phyloP scores from a whole-genome alignment of 176 grass and related monocot species.

The Avena eriantha region DNA sequence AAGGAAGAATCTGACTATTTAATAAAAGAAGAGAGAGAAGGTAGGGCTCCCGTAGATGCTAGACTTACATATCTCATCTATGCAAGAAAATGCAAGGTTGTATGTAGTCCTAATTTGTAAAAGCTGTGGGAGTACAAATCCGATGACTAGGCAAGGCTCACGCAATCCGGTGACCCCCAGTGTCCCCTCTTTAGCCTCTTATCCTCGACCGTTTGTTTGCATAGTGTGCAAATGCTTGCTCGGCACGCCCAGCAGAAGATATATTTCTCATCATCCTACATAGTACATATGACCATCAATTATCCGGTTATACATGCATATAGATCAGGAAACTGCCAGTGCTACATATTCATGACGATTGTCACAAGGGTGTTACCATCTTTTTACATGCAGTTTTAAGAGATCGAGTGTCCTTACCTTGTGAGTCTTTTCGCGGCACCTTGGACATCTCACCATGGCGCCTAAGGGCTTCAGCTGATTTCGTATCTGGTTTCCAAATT shows the following conservation, averaged over 20 bases:
- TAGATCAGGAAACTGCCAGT: background rate
- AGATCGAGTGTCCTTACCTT: slow-evolving; percentile 23
- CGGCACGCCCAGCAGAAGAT: slow-evolving; percentile 65
- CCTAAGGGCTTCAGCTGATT: background rate
- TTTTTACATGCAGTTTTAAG: background rate
- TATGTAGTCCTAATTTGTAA: background rate
- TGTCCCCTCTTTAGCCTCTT: slow-evolving; percentile 12
- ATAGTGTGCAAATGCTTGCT: slow-evolving; percentile 47
- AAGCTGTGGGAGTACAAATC: background rate
- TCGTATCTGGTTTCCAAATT: slow-evolving; percentile 21
- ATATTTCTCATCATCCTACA: slow-evolving; percentile 47
- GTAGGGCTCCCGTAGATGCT: too few species aligned
- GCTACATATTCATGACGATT: background rate
- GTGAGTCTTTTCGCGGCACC: slow-evolving; percentile 30
- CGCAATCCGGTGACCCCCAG: slow-evolving; percentile 38
- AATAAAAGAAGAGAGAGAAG: too few species aligned
- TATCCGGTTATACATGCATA: background rate
- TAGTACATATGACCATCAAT: background rate
- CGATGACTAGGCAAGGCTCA: background rate
- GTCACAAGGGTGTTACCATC: background rate
- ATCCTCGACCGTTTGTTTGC: slow-evolving; percentile 30
- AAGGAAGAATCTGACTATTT: too few species aligned
- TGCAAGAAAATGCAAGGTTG: too few species aligned
- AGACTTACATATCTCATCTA: too few species aligned
- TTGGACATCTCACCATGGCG: slow-evolving; percentile 33